Evolutionary conservation across 2,329 filamentous ascomycete species (phyloP), one percentile per base, ranked within the genome.

Genomic region (Beauveria sp.): DNA sequence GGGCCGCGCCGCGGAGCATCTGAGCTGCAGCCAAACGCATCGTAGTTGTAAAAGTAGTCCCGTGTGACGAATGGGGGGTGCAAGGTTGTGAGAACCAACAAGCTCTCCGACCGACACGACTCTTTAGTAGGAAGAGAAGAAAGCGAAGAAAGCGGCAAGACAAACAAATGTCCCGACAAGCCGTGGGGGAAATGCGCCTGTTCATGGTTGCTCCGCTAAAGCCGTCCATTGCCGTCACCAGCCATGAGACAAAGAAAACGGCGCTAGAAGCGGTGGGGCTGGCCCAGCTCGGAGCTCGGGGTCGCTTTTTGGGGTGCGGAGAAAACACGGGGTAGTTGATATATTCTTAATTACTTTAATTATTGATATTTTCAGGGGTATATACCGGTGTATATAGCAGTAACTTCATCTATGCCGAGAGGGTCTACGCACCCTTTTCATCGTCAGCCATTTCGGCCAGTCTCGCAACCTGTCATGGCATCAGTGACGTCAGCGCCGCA

Each of bases 201-300:
- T 59, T 65, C 69, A 69, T 68, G 65, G 62, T 66, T 67, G 66
- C 43, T 58, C 65, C 65, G 66, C 66, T 65, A 67, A 64, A 73
- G 71, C 72, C 72, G 72, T 66, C 67, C 70, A 73, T 73, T 74
- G 72, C 72, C 72, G 72, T 42, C 51, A 54, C 50, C 50, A 61
- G 51, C 58, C 58, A 61, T 52, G n/a, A 22, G 42, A 3, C 24
- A 10, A 22, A 40, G 12, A 12, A 43, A 22, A 45, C 28, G 43
- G 55, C 43, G 42, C 43, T 58, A 16, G 47, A 54, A 50, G 28
- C 55, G 45, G 34, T 58, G 55, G 45, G 50, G 30, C 42, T 49
- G n/a, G 30, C 3, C 5, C 10, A 45, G 26, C 53, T 56, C 53
- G 42, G 53, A n/a, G 52, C 53, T 45, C 51, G 53, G 51, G 53